Evolutionary conservation across 1,284 basidiomycete species (phyloP), one percentile per base, ranked within the genome.

Genomic region (Sporisorium reilianum): DNA sequence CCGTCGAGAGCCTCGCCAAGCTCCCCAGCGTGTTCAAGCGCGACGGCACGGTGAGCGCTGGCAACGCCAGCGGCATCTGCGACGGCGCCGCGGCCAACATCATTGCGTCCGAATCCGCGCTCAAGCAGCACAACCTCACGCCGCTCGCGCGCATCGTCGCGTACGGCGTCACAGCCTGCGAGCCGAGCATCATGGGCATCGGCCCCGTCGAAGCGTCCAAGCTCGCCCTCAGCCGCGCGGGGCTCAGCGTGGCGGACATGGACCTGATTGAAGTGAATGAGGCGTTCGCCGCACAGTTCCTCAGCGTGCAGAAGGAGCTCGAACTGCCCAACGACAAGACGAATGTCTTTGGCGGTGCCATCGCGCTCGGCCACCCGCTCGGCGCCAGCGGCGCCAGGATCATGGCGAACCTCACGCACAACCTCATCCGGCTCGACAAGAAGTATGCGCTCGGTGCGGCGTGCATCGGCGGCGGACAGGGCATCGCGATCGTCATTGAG

Each of bases 61-160:
- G 95, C 67, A 99, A 99, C 87, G 93, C 96, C 4, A 93, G 92
- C n/a, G 93, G 91, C 57, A 87, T 99, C 84, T 97, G 94, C 85
- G 97, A 99, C 84, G 96, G 96, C 84, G 97, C 95, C n/a, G 95
- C 93, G 46, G 96, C 96, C 18, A 88, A 98, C 77, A 91, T 99
- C 58, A 88, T 99, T 68, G 96, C 94, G 88, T 93, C 93, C 20
- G 93, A 94, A 56, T 91, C 91, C 72, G 95, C 94, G 84, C 91
- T 95, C 41, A 89, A 92, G 86, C 91, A 93, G 85, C 90, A 95
- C 64, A 93, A 93, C 65, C 74, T 84, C 41, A 95, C 91, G 85
- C 96, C 96, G 41, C 87, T 98, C 22, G 95, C 96, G 46, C 93
- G 91, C 87, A 89, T 99, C 71, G 86, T 98, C 69, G 93, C 82